A percentile compares a stretch with the other conserved stretches of the same genome.
These are phyloP conservation scores for Peniophora sp. DNA, from an alignment of 1,284 basidiomycete genomes.

Conservation along the genomic window DNA sequence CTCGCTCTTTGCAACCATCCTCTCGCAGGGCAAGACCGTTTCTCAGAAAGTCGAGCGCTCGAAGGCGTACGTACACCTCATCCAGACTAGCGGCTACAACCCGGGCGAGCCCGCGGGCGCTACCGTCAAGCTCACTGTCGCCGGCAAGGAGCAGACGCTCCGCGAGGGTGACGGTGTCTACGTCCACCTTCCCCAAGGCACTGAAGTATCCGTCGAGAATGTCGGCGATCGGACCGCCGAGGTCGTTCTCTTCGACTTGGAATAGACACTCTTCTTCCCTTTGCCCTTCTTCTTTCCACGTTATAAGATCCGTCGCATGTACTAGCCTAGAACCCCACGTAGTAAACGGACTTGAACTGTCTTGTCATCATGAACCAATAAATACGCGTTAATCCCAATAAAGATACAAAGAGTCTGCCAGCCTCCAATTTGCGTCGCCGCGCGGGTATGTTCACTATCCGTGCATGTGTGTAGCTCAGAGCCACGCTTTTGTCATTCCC, in stretches of 20 bases:
- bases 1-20: constrained; percentile 59
- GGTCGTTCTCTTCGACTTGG: constrained; percentile 69
- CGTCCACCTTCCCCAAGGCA: constrained; percentile 35
- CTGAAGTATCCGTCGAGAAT: constrained; percentile 49
- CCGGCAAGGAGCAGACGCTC: constrained; percentile 31
- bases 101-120: constrained; percentile 40
- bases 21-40: constrained; percentile 48
- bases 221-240: constrained; percentile 53
- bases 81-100: constrained; percentile 77
- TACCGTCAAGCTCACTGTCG: constrained; percentile 26
- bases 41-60: constrained; percentile 27
- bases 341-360: too few species aligned
- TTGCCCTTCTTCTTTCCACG: too few species aligned
- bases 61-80: constrained; percentile 64
- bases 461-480: too few species aligned
- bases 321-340: too few species aligned
- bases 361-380: too few species aligned
- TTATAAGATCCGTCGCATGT: too few species aligned
- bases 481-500: not conserved
- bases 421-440: too few species aligned
- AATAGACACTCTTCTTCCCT: constrained; percentile 12
- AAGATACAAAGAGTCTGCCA: too few species aligned
- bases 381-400: too few species aligned
- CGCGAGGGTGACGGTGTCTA: constrained; percentile 73
- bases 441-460: too few species aligned